phyloP scores from a whole-genome alignment of 257 asterid genomes.

The Solanum gracilifrons region DNA sequence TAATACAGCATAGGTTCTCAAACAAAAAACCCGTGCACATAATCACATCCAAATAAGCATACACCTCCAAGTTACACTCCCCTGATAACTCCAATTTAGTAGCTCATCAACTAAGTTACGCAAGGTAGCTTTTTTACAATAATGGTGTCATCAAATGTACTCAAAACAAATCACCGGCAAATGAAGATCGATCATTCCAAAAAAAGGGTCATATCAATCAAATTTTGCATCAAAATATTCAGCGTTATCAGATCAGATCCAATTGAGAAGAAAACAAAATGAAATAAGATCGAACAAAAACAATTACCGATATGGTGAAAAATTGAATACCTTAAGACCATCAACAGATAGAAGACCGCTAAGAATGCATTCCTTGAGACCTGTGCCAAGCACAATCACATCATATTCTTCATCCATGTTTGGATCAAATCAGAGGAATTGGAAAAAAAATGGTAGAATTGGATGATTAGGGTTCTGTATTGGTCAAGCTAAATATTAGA shows the following conservation, averaged over 20 bases:
- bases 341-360: slow-evolving; percentile 91
- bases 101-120: neutral
- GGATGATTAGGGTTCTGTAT: neutral
- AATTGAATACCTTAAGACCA: slow-evolving; percentile 56
- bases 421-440: neutral
- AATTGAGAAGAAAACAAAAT: neutral
- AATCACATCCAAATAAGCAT: neutral
- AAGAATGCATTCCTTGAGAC: slow-evolving; percentile 88
- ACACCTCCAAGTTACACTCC: neutral
- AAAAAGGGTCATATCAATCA: neutral
- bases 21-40: neutral
- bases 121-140: neutral
- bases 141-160: neutral
- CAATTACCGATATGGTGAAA: neutral
- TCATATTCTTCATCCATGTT: slow-evolving; percentile 89
- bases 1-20: neutral
- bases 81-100: neutral
- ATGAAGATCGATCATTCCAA: neutral
- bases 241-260: neutral
- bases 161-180: neutral
- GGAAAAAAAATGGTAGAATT: neutral
- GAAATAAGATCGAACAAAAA: neutral
- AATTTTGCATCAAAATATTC: neutral
- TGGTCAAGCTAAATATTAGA: neutral
- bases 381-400: slow-evolving; percentile 86